phyloP scores from a whole-genome alignment of 2,329 filamentous ascomycete genomes.

The Pezicula rhizophila region DNA sequence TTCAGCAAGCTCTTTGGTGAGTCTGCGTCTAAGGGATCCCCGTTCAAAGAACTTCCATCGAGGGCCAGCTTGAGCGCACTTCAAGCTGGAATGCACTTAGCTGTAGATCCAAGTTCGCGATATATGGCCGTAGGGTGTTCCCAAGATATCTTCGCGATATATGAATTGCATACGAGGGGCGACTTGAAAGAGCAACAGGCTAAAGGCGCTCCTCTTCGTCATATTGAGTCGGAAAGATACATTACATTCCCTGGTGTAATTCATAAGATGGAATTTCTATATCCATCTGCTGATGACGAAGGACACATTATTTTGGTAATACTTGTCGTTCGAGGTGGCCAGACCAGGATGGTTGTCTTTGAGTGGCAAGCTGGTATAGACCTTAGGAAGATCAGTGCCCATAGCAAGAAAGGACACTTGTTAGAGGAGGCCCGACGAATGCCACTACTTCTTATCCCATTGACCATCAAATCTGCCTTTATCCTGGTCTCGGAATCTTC shows the following conservation, averaged over 20 bases:
- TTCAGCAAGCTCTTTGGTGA: background rate
- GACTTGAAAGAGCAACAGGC: constrained; percentile 45
- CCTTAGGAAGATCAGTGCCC: constrained; percentile 37
- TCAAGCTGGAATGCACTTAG: constrained; percentile 57
- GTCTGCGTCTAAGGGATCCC: background rate
- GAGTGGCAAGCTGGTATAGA: constrained; percentile 53
- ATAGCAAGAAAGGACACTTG: constrained; percentile 43
- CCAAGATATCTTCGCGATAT: constrained; percentile 66
- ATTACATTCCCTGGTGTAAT: constrained; percentile 61
- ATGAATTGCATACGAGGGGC: constrained; percentile 56
- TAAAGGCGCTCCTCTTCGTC: constrained; percentile 41
- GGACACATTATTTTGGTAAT: constrained; percentile 73
- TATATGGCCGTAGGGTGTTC: constrained; percentile 65
- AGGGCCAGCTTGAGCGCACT: constrained; percentile 3
- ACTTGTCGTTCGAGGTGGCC: constrained; percentile 43
- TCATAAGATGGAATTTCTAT: constrained; percentile 79
- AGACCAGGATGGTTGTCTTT: constrained; percentile 49
- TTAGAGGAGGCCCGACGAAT: constrained; percentile 48
- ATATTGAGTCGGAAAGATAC: constrained; percentile 42
- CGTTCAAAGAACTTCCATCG: background rate
- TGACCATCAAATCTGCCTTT: constrained; percentile 66
- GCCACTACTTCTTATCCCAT: constrained; percentile 65
- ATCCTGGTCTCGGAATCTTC: constrained; percentile 57
- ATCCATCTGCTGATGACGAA: constrained; percentile 59
- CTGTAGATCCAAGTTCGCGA: constrained; percentile 70